Conservation (phyloP, 345 rosid species). For the Brassica napus region Da-Ae NC_063451.1:42236501-42237000, state of each 20-base stretch:
- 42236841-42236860: background rate
- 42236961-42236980: no score
- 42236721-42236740: conserved; percentile 35
- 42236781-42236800: conserved; percentile 30
- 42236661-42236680: conserved; percentile 6
- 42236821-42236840: background rate
- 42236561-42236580: conserved; percentile 26
- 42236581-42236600: background rate
- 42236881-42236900: background rate
- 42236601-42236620: background rate
- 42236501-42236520: conserved; percentile 43
- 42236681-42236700: background rate
- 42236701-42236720: conserved; percentile 21
- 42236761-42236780: background rate
- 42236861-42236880: background rate
- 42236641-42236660: background rate
- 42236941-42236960: no score
- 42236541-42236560: conserved; percentile 28
- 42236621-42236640: background rate
- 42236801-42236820: background rate
- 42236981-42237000: no score
- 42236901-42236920: background rate
- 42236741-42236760: background rate
- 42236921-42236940: background rate
- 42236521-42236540: conserved; percentile 29